Conservation (phyloP, 2,329 filamentous ascomycete species). For the Ophiobolus disseminans region DNA sequence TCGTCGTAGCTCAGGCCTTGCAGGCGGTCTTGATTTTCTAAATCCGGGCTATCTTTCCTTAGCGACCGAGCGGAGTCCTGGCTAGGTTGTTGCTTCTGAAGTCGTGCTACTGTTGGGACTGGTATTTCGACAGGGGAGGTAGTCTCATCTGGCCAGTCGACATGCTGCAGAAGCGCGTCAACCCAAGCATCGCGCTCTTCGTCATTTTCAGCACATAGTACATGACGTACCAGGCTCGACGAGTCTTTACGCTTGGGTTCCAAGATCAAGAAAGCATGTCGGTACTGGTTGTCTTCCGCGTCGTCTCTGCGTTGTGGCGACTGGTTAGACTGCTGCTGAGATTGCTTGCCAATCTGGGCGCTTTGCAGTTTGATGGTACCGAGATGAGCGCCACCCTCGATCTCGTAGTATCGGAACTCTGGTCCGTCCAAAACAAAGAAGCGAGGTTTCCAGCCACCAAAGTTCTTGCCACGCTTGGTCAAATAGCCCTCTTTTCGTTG, state of each 20-base stretch:
- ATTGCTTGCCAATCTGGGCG: conserved; percentile 94
- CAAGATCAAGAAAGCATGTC: conserved; percentile 92
- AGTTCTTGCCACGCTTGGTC: conserved; percentile 97
- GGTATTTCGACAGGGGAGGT: conserved; percentile 57
- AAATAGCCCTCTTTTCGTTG: conserved; percentile 86
- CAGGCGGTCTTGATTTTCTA: conserved; percentile 43
- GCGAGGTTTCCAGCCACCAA: conserved; percentile 95
- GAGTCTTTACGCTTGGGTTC: conserved; percentile 98
- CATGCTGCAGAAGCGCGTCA: conserved; percentile 85
- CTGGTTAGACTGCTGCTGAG: conserved; percentile 65
- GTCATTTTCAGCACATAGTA: conserved; percentile 94
- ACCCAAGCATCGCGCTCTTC: conserved; percentile 94
- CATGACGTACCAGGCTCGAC: conserved; percentile 84
- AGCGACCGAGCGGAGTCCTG: conserved; percentile 38
- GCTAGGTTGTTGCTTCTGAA: conserved; percentile 51
- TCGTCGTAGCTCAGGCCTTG: conserved; percentile 64
- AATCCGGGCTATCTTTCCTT: conserved; percentile 50
- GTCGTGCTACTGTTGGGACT: conserved; percentile 23
- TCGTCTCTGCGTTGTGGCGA: conserved; percentile 71
- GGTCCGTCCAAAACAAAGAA: conserved; percentile 74
- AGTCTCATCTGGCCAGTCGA: conserved; percentile 69
- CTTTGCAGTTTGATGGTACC: conserved; percentile 91
- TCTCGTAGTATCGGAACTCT: conserved; percentile 87
- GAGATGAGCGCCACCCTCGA: conserved; percentile 85
- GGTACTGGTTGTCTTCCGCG: conserved; percentile 90